Evolutionary conservation across 2,329 filamentous ascomycete genomes (phyloP), one percentile per base, ranked within the genome.

Genomic region (Leptographium flavum): DNA sequence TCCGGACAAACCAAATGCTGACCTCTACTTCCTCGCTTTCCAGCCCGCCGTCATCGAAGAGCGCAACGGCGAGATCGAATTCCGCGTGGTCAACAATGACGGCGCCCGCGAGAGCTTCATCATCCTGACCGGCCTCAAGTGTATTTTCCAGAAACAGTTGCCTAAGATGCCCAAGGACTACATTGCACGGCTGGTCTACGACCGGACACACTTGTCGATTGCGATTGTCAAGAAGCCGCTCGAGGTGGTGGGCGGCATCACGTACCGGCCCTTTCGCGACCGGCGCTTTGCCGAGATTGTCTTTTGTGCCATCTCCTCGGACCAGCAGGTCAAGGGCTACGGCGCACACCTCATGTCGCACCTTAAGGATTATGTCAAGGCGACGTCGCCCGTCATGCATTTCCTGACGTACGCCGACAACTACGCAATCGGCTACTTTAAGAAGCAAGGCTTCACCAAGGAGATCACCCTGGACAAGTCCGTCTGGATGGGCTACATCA

Each of bases 101-200:
- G 83, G 84, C 56, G 73, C 80, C 32, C 76, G 83, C 52, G 87
- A 94, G 57, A 93, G 85, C 58, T 80, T 88, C 53, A 93, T 96
- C 58, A 93, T 98, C 55, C 71, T 98, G 48, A 95, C 90, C 0
- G 92, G 92, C 14, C 70, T 98, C 45, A 98, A 96, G 61, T 94
- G 88, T 59, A 93, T 98, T 52, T 96, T 98, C 57, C 92, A 98
- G 61, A 96, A 96, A 56, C 92, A 98, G 59, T 71, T 98, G 6
- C 92, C 92, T 0, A 96, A 96, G 64, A 98, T 98, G 92, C 92
- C 92, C 14, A 95, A 96, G 63, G 92, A 96, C 59, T 98, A 98
- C 61, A 96, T 98, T 55, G 92, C 92, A 4, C 84, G 92, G 33
- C 77, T 98, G 8, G 92, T 98, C 47, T 98, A 98, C 65, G 92